Conservation (phyloP, 495 filamentous ascomycete genomes). For the Oleoguttula mirabilis region DNA sequence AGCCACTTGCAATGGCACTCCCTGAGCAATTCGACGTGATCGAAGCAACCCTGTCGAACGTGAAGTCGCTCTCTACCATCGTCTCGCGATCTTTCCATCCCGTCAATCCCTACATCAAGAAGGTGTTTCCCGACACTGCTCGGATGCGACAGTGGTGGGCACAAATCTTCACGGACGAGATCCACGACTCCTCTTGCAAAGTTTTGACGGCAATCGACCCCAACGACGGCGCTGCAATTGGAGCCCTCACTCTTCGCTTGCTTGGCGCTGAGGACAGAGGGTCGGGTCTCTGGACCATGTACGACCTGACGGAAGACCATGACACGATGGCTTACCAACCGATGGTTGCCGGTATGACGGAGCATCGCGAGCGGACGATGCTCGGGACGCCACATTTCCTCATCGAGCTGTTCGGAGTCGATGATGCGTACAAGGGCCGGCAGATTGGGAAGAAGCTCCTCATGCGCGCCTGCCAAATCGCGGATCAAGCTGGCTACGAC, state of each 20-base stretch:
- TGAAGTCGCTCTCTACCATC: conserved; percentile 7
- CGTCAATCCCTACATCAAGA: conserved; percentile 8
- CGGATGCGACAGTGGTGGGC: conserved; percentile 4
- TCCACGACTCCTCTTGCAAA: background rate
- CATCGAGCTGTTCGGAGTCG: conserved; percentile 12
- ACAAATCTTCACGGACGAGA: conserved; percentile 2
- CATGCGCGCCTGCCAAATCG: conserved; percentile 6
- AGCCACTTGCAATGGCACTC: no score
- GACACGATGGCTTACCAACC: conserved; percentile 5
- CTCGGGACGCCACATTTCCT: conserved; percentile 1
- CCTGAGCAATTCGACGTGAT: no score
- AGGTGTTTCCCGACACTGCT: conserved; percentile 7
- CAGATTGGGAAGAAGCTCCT: conserved; percentile 2
- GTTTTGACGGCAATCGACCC: conserved; percentile 1
- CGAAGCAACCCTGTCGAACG: background rate
- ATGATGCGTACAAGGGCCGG: conserved; percentile 5
- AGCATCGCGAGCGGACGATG: conserved; percentile 5
- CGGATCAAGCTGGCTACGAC: conserved; percentile 1
- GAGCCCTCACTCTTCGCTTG: conserved; percentile 6
- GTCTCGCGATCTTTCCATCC: conserved; percentile 12
- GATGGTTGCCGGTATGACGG: conserved; percentile 7
- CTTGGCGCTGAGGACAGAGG: conserved; percentile 1
- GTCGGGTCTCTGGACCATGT: background rate
- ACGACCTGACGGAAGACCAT: conserved; percentile 5
- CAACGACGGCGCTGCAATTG: background rate